These are phyloP conservation scores for Athelia psychrophila DNA, from an alignment of 1,284 basidiomycete species.

Conservation along the genomic window DNA sequence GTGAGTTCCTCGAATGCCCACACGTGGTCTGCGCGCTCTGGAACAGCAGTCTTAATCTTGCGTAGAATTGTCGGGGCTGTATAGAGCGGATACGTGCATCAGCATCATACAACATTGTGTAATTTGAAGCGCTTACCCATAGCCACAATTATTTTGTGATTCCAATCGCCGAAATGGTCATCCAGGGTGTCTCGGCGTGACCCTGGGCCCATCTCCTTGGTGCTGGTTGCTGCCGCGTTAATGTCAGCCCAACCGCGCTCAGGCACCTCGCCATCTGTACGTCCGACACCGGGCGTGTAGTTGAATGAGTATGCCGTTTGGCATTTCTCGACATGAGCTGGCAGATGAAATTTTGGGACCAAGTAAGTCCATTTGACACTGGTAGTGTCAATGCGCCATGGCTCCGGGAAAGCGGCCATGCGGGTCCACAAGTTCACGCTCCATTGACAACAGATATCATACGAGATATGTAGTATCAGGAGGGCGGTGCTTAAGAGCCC, in stretches of 20 bases:
- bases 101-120: background rate
- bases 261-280: conserved; percentile 31
- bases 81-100: conserved; percentile 10
- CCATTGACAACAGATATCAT: conserved; percentile 32
- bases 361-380: no score
- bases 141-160: conserved; percentile 22
- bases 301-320: conserved; percentile 24
- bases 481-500: conserved; percentile 10
- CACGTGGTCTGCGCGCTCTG: conserved; percentile 7
- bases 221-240: conserved; percentile 24
- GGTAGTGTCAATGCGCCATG: conserved; percentile 8
- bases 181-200: conserved; percentile 27
- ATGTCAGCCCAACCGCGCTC: conserved; percentile 26
- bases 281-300: conserved; percentile 17
- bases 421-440: conserved; percentile 17
- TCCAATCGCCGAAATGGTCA: conserved; percentile 25
- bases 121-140: conserved; percentile 9
- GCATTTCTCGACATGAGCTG: conserved; percentile 22
- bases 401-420: background rate
- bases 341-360: conserved; percentile 32
- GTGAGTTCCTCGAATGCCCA: conserved; percentile 1
- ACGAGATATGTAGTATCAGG: conserved; percentile 18
- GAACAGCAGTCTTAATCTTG: background rate
- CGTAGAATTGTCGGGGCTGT: conserved; percentile 4
- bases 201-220: conserved; percentile 30